phyloP scores from a whole-genome alignment of 2,329 filamentous ascomycete species.

The Fusarium luffae region DNA sequence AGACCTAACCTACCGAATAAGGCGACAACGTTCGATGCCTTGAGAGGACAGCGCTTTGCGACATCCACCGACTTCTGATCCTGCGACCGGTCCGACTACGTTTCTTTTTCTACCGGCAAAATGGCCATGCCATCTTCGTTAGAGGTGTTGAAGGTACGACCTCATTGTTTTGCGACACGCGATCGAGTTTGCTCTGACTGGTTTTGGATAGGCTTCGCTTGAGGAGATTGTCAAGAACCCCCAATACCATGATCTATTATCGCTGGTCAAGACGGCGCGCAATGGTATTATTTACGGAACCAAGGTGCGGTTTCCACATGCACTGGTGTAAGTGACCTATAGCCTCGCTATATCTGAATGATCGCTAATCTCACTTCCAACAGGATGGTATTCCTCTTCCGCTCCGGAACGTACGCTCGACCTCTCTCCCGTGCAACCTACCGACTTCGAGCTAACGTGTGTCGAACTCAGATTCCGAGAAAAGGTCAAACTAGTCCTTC shows the following conservation, averaged over 20 bases:
- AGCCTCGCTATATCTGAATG: not conserved
- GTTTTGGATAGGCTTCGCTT: slow-evolving; percentile 66
- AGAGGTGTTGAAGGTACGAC: slow-evolving; percentile 46
- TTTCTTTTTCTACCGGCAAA: slow-evolving; percentile 32
- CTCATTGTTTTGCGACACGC: not conserved
- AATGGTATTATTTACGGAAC: slow-evolving; percentile 97
- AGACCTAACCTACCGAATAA: slow-evolving; percentile 9
- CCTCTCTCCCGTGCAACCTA: slow-evolving; percentile 3
- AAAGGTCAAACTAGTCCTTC: slow-evolving; percentile 81
- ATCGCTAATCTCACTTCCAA: slow-evolving; percentile 31
- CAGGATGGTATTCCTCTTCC: slow-evolving; percentile 97
- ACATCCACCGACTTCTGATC: slow-evolving; percentile 13
- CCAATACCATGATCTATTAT: slow-evolving; percentile 83
- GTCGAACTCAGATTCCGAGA: slow-evolving; percentile 67
- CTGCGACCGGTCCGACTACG: slow-evolving; percentile 16
- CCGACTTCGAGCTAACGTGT: slow-evolving; percentile 30
- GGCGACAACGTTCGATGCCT: slow-evolving; percentile 31
- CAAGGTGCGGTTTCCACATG: slow-evolving; percentile 98
- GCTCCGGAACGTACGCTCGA: slow-evolving; percentile 79
- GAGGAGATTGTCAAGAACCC: slow-evolving; percentile 86
- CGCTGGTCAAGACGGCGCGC: slow-evolving; percentile 90
- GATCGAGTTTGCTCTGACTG: slow-evolving; percentile 20
- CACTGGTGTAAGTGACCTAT: slow-evolving; percentile 72
- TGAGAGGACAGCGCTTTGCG: slow-evolving; percentile 10
- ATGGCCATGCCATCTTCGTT: slow-evolving; percentile 46